Evolutionary conservation across 23 red algal genomes (phyloP).

Genomic region (Chondrus crispus): DNA sequence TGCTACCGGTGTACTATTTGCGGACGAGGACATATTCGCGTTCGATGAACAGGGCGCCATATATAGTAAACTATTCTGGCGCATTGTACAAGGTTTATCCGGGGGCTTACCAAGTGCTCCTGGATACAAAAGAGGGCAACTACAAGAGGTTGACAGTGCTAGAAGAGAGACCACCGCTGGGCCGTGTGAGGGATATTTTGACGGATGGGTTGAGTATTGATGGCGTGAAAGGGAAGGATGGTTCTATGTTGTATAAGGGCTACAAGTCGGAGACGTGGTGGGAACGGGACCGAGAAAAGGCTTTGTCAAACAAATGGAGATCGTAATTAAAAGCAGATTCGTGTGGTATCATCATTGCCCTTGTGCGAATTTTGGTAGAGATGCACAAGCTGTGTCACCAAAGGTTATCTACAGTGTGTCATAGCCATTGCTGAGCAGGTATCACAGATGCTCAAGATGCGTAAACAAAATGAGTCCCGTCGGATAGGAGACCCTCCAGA

Average conservation of each 20-base stretch:
- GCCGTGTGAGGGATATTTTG: slow-evolving; percentile 66
- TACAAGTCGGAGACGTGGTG: slow-evolving; percentile 79
- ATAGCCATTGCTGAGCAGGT: too few relatives aligned
- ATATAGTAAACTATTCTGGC: slow-evolving; percentile 81
- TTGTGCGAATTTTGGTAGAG: too few relatives aligned
- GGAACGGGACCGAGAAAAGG: slow-evolving; percentile 74
- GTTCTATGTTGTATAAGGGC: slow-evolving; percentile 28
- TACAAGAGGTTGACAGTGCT: slow-evolving; percentile 56
- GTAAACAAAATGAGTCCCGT: too few relatives aligned
- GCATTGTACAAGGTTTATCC: slow-evolving; percentile 83
- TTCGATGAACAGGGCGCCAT: slow-evolving; percentile 58
- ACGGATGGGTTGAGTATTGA: slow-evolving; percentile 64
- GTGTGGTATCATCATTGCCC: too few relatives aligned
- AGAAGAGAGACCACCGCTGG: slow-evolving; percentile 61
- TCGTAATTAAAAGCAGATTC: too few relatives aligned
- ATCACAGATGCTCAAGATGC: too few relatives aligned
- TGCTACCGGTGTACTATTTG: slow-evolving; percentile 87
- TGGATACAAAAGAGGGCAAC: slow-evolving; percentile 58
- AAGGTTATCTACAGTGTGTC: too few relatives aligned
- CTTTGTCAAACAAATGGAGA: slow-evolving; percentile 59
- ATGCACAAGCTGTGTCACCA: too few relatives aligned
- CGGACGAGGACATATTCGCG: slow-evolving; percentile 80
- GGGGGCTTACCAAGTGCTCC: slow-evolving; percentile 77
- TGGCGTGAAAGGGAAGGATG: background rate
- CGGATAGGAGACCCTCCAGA: too few relatives aligned